phyloP scores from a whole-genome alignment of 1,284 basidiomycete genomes.

The Vanrija sp. region DNA sequence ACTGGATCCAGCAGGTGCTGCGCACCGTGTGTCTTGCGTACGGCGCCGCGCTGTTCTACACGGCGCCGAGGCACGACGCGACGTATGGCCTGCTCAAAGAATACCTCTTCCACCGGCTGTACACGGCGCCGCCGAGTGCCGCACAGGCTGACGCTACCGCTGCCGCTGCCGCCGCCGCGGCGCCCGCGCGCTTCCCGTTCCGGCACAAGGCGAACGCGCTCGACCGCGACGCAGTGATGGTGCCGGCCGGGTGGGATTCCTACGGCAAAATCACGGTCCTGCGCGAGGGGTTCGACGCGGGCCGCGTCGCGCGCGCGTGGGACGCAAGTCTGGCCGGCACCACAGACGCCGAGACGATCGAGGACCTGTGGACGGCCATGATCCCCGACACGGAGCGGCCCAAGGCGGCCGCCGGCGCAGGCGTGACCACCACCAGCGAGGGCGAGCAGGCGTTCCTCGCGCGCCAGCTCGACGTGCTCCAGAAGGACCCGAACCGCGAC shows the following conservation, averaged over 20 bases:
- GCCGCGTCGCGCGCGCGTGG: conserved; percentile 76
- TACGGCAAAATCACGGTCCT: conserved; percentile 94
- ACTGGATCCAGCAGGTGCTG: conserved; percentile 90
- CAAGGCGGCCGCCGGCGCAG: conserved; percentile 6
- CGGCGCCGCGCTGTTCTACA: conserved; percentile 89
- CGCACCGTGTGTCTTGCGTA: conserved; percentile 89
- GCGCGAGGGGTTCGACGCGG: conserved; percentile 85
- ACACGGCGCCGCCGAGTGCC: conserved; percentile 55
- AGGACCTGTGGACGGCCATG: conserved; percentile 46
- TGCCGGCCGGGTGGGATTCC: conserved; percentile 95
- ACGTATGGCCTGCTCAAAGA: conserved; percentile 77
- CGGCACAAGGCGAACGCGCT: conserved; percentile 80
- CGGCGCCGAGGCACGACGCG: conserved; percentile 69
- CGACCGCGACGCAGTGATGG: conserved; percentile 84
- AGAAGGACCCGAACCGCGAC: conserved; percentile 80
- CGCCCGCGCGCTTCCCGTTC: conserved; percentile 73
- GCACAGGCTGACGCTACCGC: conserved; percentile 24
- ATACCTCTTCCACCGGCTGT: conserved; percentile 81
- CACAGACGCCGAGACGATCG: conserved; percentile 32
- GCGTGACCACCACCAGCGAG: conserved; percentile 39
- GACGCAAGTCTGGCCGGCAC: conserved; percentile 55
- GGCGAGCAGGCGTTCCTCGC: conserved; percentile 82
- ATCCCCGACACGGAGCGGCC: conserved; percentile 42
- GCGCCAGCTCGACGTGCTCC: conserved; percentile 81
- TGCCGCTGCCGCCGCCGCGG: conserved; percentile 50